Conservation (phyloP, 179 eudicot species). For the Spinacia oleracea region DNA sequence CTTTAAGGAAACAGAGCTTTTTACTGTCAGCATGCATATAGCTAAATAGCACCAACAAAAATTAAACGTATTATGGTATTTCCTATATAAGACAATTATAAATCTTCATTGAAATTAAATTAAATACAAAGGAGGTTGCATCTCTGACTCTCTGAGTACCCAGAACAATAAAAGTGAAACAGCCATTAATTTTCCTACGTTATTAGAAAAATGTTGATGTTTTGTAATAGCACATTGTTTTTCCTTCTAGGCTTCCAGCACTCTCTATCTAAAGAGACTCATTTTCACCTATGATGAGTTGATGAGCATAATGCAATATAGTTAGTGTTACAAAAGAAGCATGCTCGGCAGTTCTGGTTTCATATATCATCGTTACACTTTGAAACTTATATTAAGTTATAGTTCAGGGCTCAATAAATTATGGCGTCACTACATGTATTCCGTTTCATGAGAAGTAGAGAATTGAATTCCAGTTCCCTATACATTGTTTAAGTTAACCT, state of each 20-base stretch:
- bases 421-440: no score
- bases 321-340: no score
- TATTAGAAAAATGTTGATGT: no score
- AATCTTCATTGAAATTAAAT: conserved; percentile 4
- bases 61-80: background rate
- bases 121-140: background rate
- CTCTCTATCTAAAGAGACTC: no score
- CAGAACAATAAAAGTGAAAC: background rate
- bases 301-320: no score
- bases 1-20: conserved; percentile 43
- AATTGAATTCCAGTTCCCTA: no score
- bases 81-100: background rate
- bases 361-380: no score
- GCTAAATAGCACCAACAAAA: background rate
- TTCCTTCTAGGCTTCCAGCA: background rate
- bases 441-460: no score
- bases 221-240: background rate
- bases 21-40: background rate
- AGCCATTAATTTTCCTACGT: background rate
- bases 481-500: no score
- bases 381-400: no score
- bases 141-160: conserved; percentile 5
- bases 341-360: no score
- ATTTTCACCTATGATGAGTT: background rate
- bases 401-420: no score